These are phyloP conservation scores for Plasmodium falciparum DNA, from an alignment of 169 alveolate species.

Conservation along the genomic window DNA sequence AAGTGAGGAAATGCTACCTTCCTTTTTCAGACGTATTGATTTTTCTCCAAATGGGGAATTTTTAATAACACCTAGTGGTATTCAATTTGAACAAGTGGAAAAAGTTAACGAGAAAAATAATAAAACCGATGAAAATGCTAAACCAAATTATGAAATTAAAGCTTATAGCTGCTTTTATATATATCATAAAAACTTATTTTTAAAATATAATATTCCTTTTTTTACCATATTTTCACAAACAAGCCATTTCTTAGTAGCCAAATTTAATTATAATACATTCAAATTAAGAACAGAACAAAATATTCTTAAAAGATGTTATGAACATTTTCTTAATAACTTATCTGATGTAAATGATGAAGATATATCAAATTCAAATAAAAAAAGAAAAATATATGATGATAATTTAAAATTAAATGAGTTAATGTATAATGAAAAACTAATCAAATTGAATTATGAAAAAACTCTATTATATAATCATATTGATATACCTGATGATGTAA, in stretches of 20 bases:
- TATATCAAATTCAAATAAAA: conserved; percentile 11
- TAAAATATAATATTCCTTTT: conserved; percentile 70
- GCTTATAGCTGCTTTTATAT: conserved; percentile 75
- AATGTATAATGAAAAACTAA: conserved; percentile 36
- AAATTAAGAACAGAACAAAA: conserved; percentile 54
- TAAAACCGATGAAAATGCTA: conserved; percentile 49
- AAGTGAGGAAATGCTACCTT: conserved; percentile 89
- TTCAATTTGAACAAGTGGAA: conserved; percentile 80
- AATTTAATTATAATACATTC: conserved; percentile 62
- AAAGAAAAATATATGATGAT: conserved; percentile 65
- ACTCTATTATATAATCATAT: conserved; percentile 64
- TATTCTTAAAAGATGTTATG: conserved; percentile 67
- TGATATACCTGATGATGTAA: conserved; percentile 34
- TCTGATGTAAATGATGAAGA: conserved; percentile 7
- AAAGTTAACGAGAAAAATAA: conserved; percentile 41
- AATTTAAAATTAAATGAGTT: conserved; percentile 15
- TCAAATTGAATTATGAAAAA: conserved; percentile 68
- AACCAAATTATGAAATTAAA: conserved; percentile 43
- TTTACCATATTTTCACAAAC: conserved; percentile 74
- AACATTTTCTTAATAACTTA: conserved; percentile 18
- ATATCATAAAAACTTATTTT: conserved; percentile 70
- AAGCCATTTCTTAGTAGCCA: conserved; percentile 75
- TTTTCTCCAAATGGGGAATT: conserved; percentile 93
- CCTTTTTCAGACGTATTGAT: conserved; percentile 92
- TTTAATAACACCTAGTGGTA: conserved; percentile 91